Evolutionary conservation across 768 basidiomycete genomes (phyloP).

Genomic region (Mycena maculata): DNA sequence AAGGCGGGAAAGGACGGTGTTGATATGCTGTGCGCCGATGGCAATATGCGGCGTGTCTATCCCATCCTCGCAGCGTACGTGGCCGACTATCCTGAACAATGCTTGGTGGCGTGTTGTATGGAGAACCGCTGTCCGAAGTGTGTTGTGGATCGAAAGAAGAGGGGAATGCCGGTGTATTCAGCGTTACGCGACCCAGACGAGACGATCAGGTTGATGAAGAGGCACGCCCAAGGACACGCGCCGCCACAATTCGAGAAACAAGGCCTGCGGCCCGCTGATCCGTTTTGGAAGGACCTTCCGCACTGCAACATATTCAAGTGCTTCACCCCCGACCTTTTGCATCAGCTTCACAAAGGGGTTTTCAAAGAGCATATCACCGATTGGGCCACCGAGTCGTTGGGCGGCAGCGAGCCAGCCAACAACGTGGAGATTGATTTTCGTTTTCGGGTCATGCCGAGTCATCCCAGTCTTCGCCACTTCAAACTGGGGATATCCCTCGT

Average conservation of each 20-base stretch:
- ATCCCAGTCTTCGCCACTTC: slow-evolving; percentile 47
- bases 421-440: slow-evolving; percentile 52
- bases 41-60: not conserved
- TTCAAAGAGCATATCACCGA: slow-evolving; percentile 57
- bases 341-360: slow-evolving; percentile 62
- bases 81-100: slow-evolving; percentile 27
- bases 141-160: slow-evolving; percentile 33
- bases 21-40: slow-evolving; percentile 33
- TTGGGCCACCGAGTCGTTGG: slow-evolving; percentile 44
- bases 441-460: slow-evolving; percentile 44
- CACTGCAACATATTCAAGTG: slow-evolving; percentile 53
- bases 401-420: slow-evolving; percentile 19
- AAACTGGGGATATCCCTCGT: slow-evolving; percentile 47
- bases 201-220: slow-evolving; percentile 37
- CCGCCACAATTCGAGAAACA: slow-evolving; percentile 34
- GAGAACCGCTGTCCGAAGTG: slow-evolving; percentile 32
- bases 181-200: slow-evolving; percentile 11
- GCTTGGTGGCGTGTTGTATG: slow-evolving; percentile 18
- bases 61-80: too few relatives aligned
- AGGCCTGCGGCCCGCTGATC: slow-evolving; percentile 37
- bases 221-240: not conserved
- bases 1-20: slow-evolving; percentile 20
- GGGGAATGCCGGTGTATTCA: slow-evolving; percentile 2
- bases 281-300: slow-evolving; percentile 56
- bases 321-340: slow-evolving; percentile 59